Evolutionary conservation across 768 basidiomycete genomes (phyloP), one percentile per base, ranked within the genome.

Genomic region (Tylopilus sp.): DNA sequence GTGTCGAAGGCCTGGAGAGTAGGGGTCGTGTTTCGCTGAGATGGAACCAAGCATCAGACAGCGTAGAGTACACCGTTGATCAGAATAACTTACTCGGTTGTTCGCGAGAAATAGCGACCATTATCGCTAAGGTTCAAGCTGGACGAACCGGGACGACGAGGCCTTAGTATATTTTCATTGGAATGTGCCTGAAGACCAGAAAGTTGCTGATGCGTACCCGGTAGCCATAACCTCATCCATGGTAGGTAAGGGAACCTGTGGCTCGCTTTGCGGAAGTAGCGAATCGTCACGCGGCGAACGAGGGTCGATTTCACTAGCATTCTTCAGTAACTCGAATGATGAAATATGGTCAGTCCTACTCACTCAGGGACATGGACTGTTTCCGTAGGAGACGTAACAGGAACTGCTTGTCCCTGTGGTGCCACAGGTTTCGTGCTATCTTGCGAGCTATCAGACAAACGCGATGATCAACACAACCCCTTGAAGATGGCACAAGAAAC

Each of bases 11-110:
- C 11, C 68, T 64, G 17, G 71, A 70, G 10, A 83, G 73, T 11
- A 85, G 71, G 3, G 83, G 83, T 12, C 69, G 73, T 0, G 73
- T 72, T 68, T 85, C 83, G 55, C 83, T 85, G 51, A 13, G 8
- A 38, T 11, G 28, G 12, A 33, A 35, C 3, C 9, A 25, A n/a
- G 18, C 1, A 26, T 62, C 11, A 57, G 54, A 26, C 13, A 1
- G 22, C 6, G 11, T 33, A 15, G 3, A 10, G 20, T 12, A 20
- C 8, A n/a, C 3, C 9, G 22, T 2, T 6, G 22, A 20, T 11
- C 6, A 17, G 12, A 11, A 31, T 10, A n/a, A 20, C 72, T 31
- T 58, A 71, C 72, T 71, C 65, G 23, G 40, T 45, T 22, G 40
- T 13, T 9, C 56, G 55, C 9, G 47, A 26, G 40, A 51, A 57